A percentile compares a stretch with the other conserved stretches of the same genome.
Conservation (phyloP, 305 asterid genomes). For the Solanum chacoense region DNA sequence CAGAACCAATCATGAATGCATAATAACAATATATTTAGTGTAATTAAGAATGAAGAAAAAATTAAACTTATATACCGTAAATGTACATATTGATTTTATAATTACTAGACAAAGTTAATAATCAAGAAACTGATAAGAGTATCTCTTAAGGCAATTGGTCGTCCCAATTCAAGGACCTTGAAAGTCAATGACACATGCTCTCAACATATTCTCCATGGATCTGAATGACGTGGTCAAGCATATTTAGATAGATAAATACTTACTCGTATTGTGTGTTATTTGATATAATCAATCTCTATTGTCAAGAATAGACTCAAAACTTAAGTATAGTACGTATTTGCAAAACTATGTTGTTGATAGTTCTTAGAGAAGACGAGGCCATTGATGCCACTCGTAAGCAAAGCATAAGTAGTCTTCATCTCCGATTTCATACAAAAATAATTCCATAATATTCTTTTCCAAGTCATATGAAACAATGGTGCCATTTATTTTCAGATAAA, state of each 20-base stretch:
- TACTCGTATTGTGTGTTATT: fast-evolving
- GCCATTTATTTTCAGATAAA: background rate
- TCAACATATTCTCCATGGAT: background rate
- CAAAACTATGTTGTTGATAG: background rate
- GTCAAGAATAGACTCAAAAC: too few relatives aligned
- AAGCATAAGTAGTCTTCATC: background rate
- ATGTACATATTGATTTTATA: background rate
- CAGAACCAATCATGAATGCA: background rate
- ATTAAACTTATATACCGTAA: background rate
- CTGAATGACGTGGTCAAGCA: background rate
- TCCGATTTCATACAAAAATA: background rate
- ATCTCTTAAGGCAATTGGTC: background rate
- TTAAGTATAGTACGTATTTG: too few relatives aligned
- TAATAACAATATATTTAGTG: fast-evolving
- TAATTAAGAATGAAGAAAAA: background rate
- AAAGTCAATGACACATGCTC: background rate
- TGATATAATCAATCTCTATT: background rate
- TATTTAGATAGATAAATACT: too few relatives aligned
- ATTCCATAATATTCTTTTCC: background rate
- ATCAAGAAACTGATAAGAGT: background rate
- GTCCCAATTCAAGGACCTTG: too few relatives aligned
- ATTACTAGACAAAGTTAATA: background rate
- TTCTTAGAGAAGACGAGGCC: background rate
- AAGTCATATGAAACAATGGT: background rate
- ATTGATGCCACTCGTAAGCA: background rate